Base-by-base conservation (phyloP, 306 rosid species). In the Canavalia gladiata region DNA sequence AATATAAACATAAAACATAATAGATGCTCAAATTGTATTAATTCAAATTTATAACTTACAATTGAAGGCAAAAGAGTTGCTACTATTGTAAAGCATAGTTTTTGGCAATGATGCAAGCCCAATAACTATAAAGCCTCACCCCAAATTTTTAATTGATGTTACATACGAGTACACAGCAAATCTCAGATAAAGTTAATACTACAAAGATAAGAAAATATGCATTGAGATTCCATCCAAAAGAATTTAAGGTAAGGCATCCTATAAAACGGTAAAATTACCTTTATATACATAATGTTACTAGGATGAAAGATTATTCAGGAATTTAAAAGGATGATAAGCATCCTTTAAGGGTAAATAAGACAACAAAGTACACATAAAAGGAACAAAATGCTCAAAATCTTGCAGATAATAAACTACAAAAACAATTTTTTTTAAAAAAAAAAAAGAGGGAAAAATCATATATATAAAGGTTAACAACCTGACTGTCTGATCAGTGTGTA, bases 401-500 rank as follows among this genome's bases (percentile, higher is more conserved):
- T 34, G 4, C 1, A 1, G 3, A 33, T 39, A 62, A 41, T 31
- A 46, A 37, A 41, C 35, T 18, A 77, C 2, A 55, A 74, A 64
- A 31, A 39, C 7, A 67, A 63, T 51, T 3, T 18, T 18, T 18
- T 18, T 18, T 18, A 0, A 7, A 57, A 65, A 49, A 68, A 62
- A 69, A 47, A 70, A 42, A 68, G 68, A n/a, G 42, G 65, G 72
- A 66, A 85, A 73, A 45, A 51, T 67, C 9, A 54, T 35, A 72
- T 29, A 64, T 68, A 30, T 50, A 57, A 77, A 73, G 43, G 56
- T 70, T 37, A 54, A 41, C 42, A 81, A 94, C 98, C 98, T 89
- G 92, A 92, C 93, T 10, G 94, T 91, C 87, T 86, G 97, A 85
- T 95, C 99, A 0, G 95, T 95, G 83, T 95, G 99, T 88, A 90